Conservation (phyloP, 768 basidiomycete genomes). For the Psilocybe cubensis region DNA sequence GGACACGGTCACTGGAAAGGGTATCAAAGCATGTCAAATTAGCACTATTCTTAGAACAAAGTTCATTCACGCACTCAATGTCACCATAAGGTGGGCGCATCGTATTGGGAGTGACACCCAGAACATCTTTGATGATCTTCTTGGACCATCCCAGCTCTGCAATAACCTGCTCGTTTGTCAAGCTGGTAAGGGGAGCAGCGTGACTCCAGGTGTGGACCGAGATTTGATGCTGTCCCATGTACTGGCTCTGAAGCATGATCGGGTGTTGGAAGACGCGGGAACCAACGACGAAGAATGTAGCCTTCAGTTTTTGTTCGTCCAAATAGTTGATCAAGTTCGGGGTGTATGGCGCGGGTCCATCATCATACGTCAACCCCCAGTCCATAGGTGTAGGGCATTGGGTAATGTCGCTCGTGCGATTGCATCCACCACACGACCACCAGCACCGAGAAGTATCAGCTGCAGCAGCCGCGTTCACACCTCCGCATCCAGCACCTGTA, state of each 20-base stretch:
- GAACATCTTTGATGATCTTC: conserved; percentile 82
- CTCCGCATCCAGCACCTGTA: conserved; percentile 44
- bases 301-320: conserved; percentile 61
- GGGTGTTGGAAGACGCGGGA: conserved; percentile 79
- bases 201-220: conserved; percentile 76
- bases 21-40: background rate
- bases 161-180: conserved; percentile 80
- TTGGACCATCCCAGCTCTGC: conserved; percentile 89
- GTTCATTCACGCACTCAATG: conserved; percentile 56
- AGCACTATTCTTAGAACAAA: background rate
- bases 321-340: conserved; percentile 75
- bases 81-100: conserved; percentile 87
- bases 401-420: conserved; percentile 64
- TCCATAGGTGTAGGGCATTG: conserved; percentile 70
- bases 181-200: conserved; percentile 62
- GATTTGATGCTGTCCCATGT: conserved; percentile 81
- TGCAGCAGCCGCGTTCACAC: conserved; percentile 58
- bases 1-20: conserved; percentile 77
- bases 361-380: conserved; percentile 68
- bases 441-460: conserved; percentile 64
- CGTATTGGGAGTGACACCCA: conserved; percentile 77
- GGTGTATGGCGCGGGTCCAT: conserved; percentile 83
- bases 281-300: conserved; percentile 90
- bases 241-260: conserved; percentile 69
- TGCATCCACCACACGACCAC: conserved; percentile 84